Evolutionary conservation across 441 rosid species (phyloP), one percentile per base, ranked within the genome.

Genomic region (Populus trichocarpa): DNA sequence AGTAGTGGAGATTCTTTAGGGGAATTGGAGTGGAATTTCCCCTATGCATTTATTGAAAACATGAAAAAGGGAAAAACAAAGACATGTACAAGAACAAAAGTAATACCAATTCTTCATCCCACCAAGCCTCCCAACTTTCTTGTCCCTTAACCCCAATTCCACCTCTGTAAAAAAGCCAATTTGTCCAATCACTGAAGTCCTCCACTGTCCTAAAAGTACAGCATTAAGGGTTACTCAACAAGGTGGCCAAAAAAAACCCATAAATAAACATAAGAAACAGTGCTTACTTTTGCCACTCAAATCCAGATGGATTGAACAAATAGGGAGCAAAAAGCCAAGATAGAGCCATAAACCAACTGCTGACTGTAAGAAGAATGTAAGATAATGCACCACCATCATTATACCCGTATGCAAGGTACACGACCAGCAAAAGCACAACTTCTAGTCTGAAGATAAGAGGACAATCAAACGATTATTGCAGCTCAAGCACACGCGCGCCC

Each of bases 91-190:
- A 69, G 81, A 79, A 70, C 11, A 66, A 6, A 78, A 75, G 69
- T 23, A 80, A 79, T 94, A 97, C 99, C 95, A 97, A 83, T 81
- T 97, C 99, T 77, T 97, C 98, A 76, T 97, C 99, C 99, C 99
- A 97, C 99, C 99, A 97, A 53, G 99, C 99, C 88, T 97, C 99
- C 99, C 99, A 97, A 85, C 99, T 97, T 85, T 97, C 98, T 81
- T 82, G 97, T 80, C 99, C 99, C 89, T 93, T 97, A 65, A 97
- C 99, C 76, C 99, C 99, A 78, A 97, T 97, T 84, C 99, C 99
- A 77, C 99, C 99, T 87, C 99, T 90, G 85, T 97, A 97, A 69
- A 97, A 86, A 81, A 97, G 98, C 99, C 99, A 97, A 80, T 97
- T 95, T 79, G 99, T 95, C 99, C 99, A 97, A 80, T 97, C 99